Percentiles rank a stretch among this genome's conserved stretches.
These are phyloP conservation scores for Hyphopichia fennica DNA, from an alignment of 1,139 yeast genomes.

Conservation along the genomic window DNA sequence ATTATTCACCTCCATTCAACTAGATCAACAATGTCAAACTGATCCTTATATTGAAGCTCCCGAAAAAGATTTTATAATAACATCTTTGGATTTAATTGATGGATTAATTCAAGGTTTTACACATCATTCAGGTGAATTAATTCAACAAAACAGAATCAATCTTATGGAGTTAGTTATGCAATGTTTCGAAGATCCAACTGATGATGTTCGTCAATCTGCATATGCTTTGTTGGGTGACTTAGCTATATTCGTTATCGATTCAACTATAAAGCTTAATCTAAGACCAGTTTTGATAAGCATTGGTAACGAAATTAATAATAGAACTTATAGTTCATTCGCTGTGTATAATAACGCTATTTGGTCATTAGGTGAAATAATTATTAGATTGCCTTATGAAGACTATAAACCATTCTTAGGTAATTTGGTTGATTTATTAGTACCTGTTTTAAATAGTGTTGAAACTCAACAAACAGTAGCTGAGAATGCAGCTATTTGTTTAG, in stretches of 20 bases:
- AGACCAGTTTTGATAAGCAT: slow-evolving; percentile 60
- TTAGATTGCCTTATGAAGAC: slow-evolving; percentile 52
- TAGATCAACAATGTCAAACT: slow-evolving; percentile 62
- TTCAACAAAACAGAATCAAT: slow-evolving; percentile 41
- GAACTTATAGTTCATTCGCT: slow-evolving; percentile 53
- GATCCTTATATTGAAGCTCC: slow-evolving; percentile 76
- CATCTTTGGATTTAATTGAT: slow-evolving; percentile 85
- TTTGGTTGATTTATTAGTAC: slow-evolving; percentile 61
- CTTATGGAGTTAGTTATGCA: slow-evolving; percentile 64
- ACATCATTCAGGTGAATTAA: slow-evolving; percentile 57
- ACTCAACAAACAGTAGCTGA: slow-evolving; percentile 70
- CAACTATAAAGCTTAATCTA: slow-evolving; percentile 55
- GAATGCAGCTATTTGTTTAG: slow-evolving; percentile 89
- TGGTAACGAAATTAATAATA: slow-evolving; percentile 64
- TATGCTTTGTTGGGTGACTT: slow-evolving; percentile 90
- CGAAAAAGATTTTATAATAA: slow-evolving; percentile 87
- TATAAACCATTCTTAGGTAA: slow-evolving; percentile 63
- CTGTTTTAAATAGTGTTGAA: slow-evolving; percentile 58
- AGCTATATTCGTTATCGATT: slow-evolving; percentile 61
- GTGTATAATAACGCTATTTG: slow-evolving; percentile 89
- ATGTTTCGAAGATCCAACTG: slow-evolving; percentile 73
- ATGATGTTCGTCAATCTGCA: slow-evolving; percentile 90
- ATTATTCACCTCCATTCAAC: slow-evolving; percentile 63
- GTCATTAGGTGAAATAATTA: slow-evolving; percentile 85
- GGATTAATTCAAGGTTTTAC: slow-evolving; percentile 91